These are phyloP conservation scores for Corylus americana DNA, from an alignment of 306 rosid genomes.

Conservation along the genomic window DNA sequence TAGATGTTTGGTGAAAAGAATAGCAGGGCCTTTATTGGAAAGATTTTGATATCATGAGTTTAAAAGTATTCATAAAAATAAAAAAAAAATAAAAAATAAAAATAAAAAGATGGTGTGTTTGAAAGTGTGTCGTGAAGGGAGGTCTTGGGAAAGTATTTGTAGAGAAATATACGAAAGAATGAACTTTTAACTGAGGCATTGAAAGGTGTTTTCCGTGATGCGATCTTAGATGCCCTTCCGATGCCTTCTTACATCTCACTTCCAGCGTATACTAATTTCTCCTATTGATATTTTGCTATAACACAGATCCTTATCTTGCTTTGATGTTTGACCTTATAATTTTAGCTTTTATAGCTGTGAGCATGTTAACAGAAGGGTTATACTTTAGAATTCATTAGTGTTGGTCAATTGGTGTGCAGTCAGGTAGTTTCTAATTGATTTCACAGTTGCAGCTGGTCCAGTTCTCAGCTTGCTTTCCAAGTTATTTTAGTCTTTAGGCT, in stretches of 20 bases:
- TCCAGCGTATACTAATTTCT: too few relatives aligned
- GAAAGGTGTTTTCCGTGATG: not conserved
- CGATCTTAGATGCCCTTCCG: not conserved
- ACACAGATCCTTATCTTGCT: too few relatives aligned
- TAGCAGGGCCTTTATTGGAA: not conserved
- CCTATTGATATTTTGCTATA: too few relatives aligned
- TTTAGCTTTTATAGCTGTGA: not conserved
- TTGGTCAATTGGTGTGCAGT: not conserved
- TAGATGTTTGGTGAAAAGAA: not conserved
- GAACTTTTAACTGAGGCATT: not conserved
- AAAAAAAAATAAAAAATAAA: too few relatives aligned
- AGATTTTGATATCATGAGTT: not conserved
- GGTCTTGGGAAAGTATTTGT: not conserved
- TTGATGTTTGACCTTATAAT: not conserved
- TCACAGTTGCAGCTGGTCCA: not conserved
- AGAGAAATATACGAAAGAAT: not conserved
- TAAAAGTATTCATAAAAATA: too few relatives aligned
- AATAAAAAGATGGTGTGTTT: not conserved
- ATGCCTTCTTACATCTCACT: too few relatives aligned
- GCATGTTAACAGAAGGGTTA: not conserved
- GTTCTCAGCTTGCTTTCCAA: not conserved
- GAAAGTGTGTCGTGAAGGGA: not conserved
- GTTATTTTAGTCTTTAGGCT: conserved; percentile 10
- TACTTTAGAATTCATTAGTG: not conserved
- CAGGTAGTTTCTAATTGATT: not conserved